Conservation (phyloP, 2,329 filamentous ascomycete genomes). For the Penicillium sp. region DNA sequence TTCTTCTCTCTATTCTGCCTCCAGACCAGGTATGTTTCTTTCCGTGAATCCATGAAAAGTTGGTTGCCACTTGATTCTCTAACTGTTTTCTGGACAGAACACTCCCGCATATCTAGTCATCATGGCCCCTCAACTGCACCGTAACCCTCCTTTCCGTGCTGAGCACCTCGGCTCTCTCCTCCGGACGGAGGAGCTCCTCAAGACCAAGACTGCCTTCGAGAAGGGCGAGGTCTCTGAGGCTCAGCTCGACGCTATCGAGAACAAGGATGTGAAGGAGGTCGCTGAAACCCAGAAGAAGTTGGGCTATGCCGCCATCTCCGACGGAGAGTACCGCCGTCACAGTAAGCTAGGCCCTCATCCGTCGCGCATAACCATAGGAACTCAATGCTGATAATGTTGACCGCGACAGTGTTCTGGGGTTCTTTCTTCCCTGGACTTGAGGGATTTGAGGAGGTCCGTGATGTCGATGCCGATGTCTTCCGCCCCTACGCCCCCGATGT, state of each 20-base stretch:
- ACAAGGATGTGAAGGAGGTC: slow-evolving; percentile 56
- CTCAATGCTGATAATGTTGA: no score
- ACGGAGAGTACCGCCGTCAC: slow-evolving; percentile 56
- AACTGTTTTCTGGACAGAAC: background rate
- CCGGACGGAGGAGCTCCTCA: slow-evolving; percentile 54
- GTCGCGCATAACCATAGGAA: no score
- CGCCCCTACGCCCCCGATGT: slow-evolving; percentile 54
- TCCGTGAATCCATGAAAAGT: no score
- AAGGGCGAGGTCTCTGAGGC: slow-evolving; percentile 47
- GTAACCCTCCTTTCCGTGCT: slow-evolving; percentile 56
- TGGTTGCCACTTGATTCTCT: no score
- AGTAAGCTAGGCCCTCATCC: no score
- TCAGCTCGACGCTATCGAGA: slow-evolving; percentile 55
- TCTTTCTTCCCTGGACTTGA: slow-evolving; percentile 48
- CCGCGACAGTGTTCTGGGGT: slow-evolving; percentile 46
- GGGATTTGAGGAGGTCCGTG: slow-evolving; percentile 47
- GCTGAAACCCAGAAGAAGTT: slow-evolving; percentile 57
- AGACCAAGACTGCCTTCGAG: slow-evolving; percentile 50
- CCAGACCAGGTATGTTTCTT: no score
- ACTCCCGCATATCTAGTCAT: slow-evolving; percentile 9
- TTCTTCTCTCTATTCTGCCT: no score
- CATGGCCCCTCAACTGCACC: slow-evolving; percentile 31
- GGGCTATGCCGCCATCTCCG: slow-evolving; percentile 56
- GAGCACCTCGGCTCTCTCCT: slow-evolving; percentile 66
- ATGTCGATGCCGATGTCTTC: slow-evolving; percentile 45